Conservation (phyloP, 768 basidiomycete species). For the Collybia sp. region DNA sequence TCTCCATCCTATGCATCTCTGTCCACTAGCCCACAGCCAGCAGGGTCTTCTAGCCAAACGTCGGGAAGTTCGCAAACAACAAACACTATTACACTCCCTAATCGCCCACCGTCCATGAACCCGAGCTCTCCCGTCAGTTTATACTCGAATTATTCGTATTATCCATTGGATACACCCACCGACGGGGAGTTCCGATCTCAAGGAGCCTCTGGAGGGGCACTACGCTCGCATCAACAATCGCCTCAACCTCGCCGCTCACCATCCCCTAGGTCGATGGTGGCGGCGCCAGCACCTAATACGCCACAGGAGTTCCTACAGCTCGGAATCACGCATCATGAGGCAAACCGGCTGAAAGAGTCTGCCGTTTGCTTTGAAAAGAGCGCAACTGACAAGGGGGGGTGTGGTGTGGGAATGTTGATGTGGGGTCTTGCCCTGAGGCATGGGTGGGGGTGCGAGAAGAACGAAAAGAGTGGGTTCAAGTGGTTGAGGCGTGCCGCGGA, state of each 20-base stretch:
- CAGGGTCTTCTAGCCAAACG: slow-evolving; percentile 2
- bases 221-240: slow-evolving; percentile 9
- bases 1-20: slow-evolving; percentile 3
- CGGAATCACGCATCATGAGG: slow-evolving; percentile 76
- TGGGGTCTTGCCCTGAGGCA: slow-evolving; percentile 83
- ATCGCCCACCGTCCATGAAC: slow-evolving; percentile 31
- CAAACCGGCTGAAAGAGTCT: slow-evolving; percentile 63
- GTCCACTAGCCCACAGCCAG: not conserved
- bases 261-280: slow-evolving; percentile 4
- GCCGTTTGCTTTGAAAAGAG: slow-evolving; percentile 73
- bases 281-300: slow-evolving; percentile 19
- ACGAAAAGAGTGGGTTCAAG: slow-evolving; percentile 74
- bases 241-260: slow-evolving; percentile 8
- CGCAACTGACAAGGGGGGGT: slow-evolving; percentile 72
- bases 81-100: slow-evolving; percentile 14
- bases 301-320: slow-evolving; percentile 70
- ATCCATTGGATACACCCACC: slow-evolving; percentile 52
- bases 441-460: slow-evolving; percentile 83
- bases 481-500: slow-evolving; percentile 86
- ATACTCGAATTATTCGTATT: slow-evolving; percentile 68
- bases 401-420: slow-evolving; percentile 90
- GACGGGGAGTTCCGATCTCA: slow-evolving; percentile 18
- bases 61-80: slow-evolving; percentile 5
- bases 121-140: slow-evolving; percentile 33
- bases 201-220: slow-evolving; percentile 6